Conservation (phyloP, 2,329 filamentous ascomycete genomes). For the Colletotrichum euphorbiae region DNA sequence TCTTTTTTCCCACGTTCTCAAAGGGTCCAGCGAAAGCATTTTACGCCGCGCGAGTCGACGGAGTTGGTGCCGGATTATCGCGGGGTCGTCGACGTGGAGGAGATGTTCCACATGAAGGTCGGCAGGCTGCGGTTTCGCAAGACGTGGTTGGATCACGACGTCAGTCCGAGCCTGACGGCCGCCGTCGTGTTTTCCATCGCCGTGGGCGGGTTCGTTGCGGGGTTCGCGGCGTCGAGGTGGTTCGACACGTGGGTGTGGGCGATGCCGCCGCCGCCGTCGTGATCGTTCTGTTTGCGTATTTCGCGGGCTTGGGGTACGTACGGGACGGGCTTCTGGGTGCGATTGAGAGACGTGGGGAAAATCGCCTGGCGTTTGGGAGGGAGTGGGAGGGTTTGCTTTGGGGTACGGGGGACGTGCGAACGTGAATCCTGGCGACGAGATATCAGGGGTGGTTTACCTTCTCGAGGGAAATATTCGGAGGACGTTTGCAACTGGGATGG, state of each 20-base stretch:
- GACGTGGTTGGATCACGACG: slow-evolving; percentile 47
- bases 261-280: slow-evolving; percentile 1
- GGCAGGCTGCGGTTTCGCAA: slow-evolving; percentile 47
- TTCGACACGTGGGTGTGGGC: slow-evolving; percentile 9
- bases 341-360: too few species aligned
- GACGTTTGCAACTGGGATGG: too few species aligned
- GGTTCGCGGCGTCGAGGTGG: slow-evolving; percentile 32
- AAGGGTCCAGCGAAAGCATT: slow-evolving; percentile 35
- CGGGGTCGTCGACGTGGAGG: slow-evolving; percentile 40
- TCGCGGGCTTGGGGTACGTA: not conserved
- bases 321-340: not conserved
- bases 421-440: too few species aligned
- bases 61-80: slow-evolving; percentile 25
- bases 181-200: slow-evolving; percentile 41
- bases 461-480: too few species aligned
- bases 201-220: slow-evolving; percentile 42
- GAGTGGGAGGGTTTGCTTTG: not conserved
- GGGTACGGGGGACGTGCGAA: too few species aligned
- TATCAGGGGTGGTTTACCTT: too few species aligned
- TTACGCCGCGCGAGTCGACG: slow-evolving; percentile 21
- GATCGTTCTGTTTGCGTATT: not conserved
- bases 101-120: slow-evolving; percentile 51
- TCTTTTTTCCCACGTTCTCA: not conserved
- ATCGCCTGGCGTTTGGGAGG: not conserved
- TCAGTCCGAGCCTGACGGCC: slow-evolving; percentile 44